These are phyloP conservation scores for Cladophialophora psammophila DNA, from an alignment of 2,329 filamentous ascomycete species.

Conservation along the genomic window DNA sequence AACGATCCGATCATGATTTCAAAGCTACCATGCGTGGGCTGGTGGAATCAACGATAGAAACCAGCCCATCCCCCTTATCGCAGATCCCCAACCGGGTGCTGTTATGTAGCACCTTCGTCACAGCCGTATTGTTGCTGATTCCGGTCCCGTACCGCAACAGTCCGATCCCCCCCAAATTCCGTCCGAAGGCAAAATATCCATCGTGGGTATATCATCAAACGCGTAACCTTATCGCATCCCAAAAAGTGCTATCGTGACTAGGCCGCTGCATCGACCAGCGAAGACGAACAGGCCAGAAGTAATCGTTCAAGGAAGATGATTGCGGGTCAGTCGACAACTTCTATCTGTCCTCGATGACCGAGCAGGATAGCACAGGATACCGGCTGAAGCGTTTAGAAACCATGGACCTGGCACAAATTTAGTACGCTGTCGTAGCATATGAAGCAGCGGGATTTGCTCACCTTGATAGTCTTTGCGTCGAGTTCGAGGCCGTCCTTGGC, in stretches of 20 bases:
- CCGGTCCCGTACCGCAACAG: slow-evolving; percentile 7
- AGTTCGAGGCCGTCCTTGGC: slow-evolving; percentile 93
- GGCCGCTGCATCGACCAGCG: slow-evolving; percentile 34
- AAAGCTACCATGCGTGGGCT: slow-evolving; percentile 17
- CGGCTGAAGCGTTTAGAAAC: slow-evolving; percentile 57
- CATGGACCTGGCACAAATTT: slow-evolving; percentile 53
- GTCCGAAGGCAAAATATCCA: slow-evolving; percentile 33
- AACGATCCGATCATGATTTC: slow-evolving; percentile 8
- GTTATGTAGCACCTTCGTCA: background rate
- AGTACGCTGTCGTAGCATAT: background rate
- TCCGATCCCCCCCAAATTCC: slow-evolving; percentile 21
- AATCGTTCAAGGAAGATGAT: slow-evolving; percentile 28
- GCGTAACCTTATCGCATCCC: slow-evolving; percentile 37
- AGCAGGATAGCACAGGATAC: slow-evolving; percentile 53
- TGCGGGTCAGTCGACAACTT: slow-evolving; percentile 39
- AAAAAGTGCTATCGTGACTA: slow-evolving; percentile 38
- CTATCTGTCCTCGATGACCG: slow-evolving; percentile 51
- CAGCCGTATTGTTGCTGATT: slow-evolving; percentile 3
- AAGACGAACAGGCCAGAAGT: slow-evolving; percentile 35
- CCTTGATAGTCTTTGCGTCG: slow-evolving; percentile 97
- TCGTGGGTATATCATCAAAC: slow-evolving; percentile 42
- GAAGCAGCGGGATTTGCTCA: slow-evolving; percentile 47
- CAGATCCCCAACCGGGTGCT: background rate
- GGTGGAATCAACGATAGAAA: slow-evolving; percentile 23
- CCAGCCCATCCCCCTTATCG: slow-evolving; percentile 18